These are phyloP conservation scores for Neofusicoccum kwambonambiense DNA, from an alignment of 2,329 filamentous ascomycete genomes.

Conservation along the genomic window DNA sequence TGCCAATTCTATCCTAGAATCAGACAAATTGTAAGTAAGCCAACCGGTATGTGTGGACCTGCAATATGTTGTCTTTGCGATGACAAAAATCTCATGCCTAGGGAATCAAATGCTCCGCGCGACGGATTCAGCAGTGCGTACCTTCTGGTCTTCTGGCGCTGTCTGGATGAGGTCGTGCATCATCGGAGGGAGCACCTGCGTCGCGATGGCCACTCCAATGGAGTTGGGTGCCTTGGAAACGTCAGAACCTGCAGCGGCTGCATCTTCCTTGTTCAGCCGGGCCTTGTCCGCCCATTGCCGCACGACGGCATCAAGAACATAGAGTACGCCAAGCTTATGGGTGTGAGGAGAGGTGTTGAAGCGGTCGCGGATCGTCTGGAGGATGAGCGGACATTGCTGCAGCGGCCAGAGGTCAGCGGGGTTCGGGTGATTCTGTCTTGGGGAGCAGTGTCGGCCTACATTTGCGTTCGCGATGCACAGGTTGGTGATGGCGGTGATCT, in stretches of 20 bases:
- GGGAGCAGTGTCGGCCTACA: constrained; percentile 14
- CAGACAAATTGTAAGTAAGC: constrained; percentile 7
- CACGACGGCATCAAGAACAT: constrained; percentile 99
- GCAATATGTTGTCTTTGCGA: neutral
- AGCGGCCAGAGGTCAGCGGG: constrained; percentile 18
- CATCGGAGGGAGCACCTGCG: constrained; percentile 85
- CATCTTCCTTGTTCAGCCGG: constrained; percentile 74
- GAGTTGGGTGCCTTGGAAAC: constrained; percentile 12
- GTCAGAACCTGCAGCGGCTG: constrained; percentile 71
- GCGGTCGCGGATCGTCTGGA: constrained; percentile 95
- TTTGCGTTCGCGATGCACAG: constrained; percentile 65
- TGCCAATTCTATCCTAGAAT: constrained; percentile 82
- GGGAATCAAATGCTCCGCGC: neutral
- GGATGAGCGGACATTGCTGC: constrained; percentile 90
- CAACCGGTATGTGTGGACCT: neutral
- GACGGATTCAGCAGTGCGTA: constrained; percentile 63
- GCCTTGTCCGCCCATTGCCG: constrained; percentile 98
- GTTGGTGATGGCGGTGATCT: constrained; percentile 81
- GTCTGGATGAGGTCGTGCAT: constrained; percentile 93
- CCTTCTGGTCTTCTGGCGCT: constrained; percentile 87
- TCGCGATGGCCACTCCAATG: constrained; percentile 69
- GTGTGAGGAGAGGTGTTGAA: constrained; percentile 93
- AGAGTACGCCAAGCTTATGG: constrained; percentile 98
- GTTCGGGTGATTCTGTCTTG: constrained; percentile 73
- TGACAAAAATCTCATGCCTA: neutral